phyloP scores from a whole-genome alignment of 2,329 filamentous ascomycete genomes.

The Fusarium phyllophilum region DNA sequence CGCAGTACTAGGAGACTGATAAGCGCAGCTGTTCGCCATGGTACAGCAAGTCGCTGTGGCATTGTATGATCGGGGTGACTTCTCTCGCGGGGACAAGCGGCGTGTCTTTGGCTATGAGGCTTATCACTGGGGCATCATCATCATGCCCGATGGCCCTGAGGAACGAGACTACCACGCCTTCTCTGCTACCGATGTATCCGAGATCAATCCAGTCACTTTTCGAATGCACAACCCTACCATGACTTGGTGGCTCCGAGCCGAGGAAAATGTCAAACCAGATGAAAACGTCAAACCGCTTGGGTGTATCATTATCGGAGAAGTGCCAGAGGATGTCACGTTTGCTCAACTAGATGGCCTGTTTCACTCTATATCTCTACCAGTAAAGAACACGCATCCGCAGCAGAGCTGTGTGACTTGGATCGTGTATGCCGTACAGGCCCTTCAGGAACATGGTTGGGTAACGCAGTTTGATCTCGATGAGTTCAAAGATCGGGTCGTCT shows the following conservation, averaged over 20 bases:
- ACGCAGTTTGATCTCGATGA: constrained; percentile 37
- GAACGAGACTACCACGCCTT: constrained; percentile 28
- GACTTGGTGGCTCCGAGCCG: constrained; percentile 46
- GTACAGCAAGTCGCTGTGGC: constrained; percentile 37
- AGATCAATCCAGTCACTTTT: constrained; percentile 46
- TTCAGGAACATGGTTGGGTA: constrained; percentile 44
- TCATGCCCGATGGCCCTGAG: constrained; percentile 31
- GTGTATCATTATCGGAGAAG: constrained; percentile 42
- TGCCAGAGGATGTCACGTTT: constrained; percentile 28
- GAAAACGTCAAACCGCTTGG: constrained; percentile 43
- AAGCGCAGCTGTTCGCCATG: constrained; percentile 13
- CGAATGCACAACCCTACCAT: constrained; percentile 47
- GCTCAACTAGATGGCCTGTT: constrained; percentile 40
- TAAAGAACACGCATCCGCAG: constrained; percentile 47
- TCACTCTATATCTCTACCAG: constrained; percentile 39
- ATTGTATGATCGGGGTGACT: constrained; percentile 43
- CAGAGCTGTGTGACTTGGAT: constrained; percentile 51
- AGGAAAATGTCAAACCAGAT: constrained; percentile 27
- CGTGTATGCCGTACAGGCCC: constrained; percentile 38
- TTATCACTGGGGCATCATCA: constrained; percentile 48
- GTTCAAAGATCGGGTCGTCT: constrained; percentile 44
- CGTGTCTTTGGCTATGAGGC: constrained; percentile 43
- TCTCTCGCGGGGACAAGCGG: constrained; percentile 41
- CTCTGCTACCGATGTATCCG: constrained; percentile 47
- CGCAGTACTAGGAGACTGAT: neutral